phyloP scores from a whole-genome alignment of 2,329 filamentous ascomycete genomes.

The Zopfia rhizophila region DNA sequence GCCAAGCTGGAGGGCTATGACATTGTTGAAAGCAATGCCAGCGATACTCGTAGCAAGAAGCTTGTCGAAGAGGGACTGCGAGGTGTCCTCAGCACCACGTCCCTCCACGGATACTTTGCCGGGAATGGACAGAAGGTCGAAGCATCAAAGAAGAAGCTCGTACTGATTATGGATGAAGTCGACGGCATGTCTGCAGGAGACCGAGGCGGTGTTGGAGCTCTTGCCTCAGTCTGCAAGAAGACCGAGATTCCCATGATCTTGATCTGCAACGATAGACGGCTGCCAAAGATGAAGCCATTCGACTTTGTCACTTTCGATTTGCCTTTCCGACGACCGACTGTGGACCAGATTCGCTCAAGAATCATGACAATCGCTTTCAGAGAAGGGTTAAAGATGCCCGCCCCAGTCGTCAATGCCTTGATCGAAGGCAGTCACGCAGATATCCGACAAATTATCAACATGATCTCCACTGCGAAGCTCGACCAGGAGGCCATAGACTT shows the following conservation, averaged over 20 bases:
- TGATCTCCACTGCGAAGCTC: conserved; percentile 93
- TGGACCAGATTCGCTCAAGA: conserved; percentile 88
- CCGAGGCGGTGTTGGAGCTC: conserved; percentile 90
- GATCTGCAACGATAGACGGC: conserved; percentile 93
- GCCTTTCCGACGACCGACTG: conserved; percentile 86
- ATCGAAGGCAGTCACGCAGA: conserved; percentile 97
- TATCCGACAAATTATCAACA: conserved; percentile 98
- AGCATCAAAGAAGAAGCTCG: conserved; percentile 85
- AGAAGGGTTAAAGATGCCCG: conserved; percentile 86
- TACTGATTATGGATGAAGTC: conserved; percentile 98
- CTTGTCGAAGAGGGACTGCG: conserved; percentile 88
- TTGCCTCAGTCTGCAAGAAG: conserved; percentile 95
- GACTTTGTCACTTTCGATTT: conserved; percentile 86
- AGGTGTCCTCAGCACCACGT: conserved; percentile 93
- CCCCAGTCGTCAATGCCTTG: conserved; percentile 86
- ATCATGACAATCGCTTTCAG: conserved; percentile 96
- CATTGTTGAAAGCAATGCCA: conserved; percentile 93
- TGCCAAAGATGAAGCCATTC: conserved; percentile 99
- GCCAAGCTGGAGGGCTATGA: conserved; percentile 94
- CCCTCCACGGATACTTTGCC: conserved; percentile 89
- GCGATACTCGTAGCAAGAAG: conserved; percentile 95
- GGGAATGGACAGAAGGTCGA: conserved; percentile 84
- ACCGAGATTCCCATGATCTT: conserved; percentile 94
- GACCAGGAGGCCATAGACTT: conserved; percentile 83
- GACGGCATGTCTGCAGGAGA: conserved; percentile 99